Evolutionary conservation across 2,329 filamentous ascomycete genomes (phyloP).

Genomic region (Ophiostoma triangulosporum): DNA sequence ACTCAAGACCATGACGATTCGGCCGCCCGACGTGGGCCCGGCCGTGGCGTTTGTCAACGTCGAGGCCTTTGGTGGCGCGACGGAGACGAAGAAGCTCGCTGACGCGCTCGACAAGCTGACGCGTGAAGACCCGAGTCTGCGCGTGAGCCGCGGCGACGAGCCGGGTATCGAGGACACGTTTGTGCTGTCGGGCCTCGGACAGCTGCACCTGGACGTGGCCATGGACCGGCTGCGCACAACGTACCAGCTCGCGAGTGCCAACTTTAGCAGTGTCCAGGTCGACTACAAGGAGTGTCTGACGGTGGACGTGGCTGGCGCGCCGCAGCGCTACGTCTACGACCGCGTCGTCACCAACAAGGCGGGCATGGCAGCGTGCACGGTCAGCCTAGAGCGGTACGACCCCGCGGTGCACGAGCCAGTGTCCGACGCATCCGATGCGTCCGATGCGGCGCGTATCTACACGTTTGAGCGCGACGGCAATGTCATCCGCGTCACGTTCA

Average conservation of each 20-base stretch:
- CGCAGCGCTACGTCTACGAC: conserved; percentile 56
- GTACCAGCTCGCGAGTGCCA: conserved; percentile 63
- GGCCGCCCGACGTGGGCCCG: conserved; percentile 78
- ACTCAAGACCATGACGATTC: conserved; percentile 64
- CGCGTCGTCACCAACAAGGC: conserved; percentile 66
- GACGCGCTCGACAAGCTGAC: conserved; percentile 65
- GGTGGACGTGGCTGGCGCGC: conserved; percentile 26
- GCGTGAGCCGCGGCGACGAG: conserved; percentile 69
- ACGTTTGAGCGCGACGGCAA: conserved; percentile 52
- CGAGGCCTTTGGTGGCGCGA: conserved; percentile 48
- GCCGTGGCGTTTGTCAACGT: conserved; percentile 95
- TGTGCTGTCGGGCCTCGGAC: conserved; percentile 89
- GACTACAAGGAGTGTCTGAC: conserved; percentile 81
- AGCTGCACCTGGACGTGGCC: conserved; percentile 88
- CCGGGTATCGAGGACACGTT: conserved; percentile 63
- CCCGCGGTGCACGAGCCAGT: neutral
- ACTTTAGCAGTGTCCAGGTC: conserved; percentile 86
- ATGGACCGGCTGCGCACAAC: conserved; percentile 77
- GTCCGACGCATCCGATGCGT: neutral
- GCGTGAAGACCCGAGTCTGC: conserved; percentile 82
- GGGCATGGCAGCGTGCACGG: conserved; percentile 65
- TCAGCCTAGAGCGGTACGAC: conserved; percentile 46
- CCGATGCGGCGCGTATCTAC: no score
- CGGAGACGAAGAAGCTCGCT: conserved; percentile 62
- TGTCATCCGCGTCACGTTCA: conserved; percentile 40